phyloP scores from a whole-genome alignment of 148 eudicot species.

The Rhododendron williamsianum region DNA sequence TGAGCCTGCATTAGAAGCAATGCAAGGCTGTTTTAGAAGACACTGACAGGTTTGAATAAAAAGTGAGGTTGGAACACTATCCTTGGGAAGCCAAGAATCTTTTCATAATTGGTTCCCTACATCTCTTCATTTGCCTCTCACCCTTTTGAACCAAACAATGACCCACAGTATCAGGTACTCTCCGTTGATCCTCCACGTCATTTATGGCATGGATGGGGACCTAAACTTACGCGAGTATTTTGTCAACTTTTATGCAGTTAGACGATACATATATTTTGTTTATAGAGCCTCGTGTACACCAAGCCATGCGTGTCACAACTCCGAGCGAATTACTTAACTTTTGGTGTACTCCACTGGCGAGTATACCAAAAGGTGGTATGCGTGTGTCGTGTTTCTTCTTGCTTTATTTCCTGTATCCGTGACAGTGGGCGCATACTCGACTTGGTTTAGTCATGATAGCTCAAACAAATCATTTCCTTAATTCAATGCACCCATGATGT shows the following conservation, averaged over 20 bases:
- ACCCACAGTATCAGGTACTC: constrained; percentile 10
- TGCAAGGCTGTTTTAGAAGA: constrained; percentile 48
- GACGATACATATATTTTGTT: neutral
- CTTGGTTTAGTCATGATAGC: neutral
- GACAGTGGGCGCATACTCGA: neutral
- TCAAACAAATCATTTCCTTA: neutral
- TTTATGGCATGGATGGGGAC: neutral
- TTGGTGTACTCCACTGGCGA: neutral
- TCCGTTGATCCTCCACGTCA: constrained; percentile 18
- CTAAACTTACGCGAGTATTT: neutral
- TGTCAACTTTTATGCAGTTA: neutral
- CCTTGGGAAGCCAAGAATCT: constrained; percentile 87
- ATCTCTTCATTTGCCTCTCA: constrained; percentile 43
- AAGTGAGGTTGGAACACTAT: constrained; percentile 53
- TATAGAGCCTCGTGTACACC: neutral
- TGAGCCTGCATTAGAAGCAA: constrained; percentile 57
- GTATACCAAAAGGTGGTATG: neutral
- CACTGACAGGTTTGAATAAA: constrained; percentile 72
- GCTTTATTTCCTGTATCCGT: neutral
- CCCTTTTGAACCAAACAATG: constrained; percentile 52
- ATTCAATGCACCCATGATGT: neutral
- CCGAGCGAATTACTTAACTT: neutral
- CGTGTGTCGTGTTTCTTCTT: neutral
- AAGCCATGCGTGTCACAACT: neutral
- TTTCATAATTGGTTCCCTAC: constrained; percentile 52